Evolutionary conservation across 768 basidiomycete species (phyloP).

Genomic region (Lentinula detonsa): DNA sequence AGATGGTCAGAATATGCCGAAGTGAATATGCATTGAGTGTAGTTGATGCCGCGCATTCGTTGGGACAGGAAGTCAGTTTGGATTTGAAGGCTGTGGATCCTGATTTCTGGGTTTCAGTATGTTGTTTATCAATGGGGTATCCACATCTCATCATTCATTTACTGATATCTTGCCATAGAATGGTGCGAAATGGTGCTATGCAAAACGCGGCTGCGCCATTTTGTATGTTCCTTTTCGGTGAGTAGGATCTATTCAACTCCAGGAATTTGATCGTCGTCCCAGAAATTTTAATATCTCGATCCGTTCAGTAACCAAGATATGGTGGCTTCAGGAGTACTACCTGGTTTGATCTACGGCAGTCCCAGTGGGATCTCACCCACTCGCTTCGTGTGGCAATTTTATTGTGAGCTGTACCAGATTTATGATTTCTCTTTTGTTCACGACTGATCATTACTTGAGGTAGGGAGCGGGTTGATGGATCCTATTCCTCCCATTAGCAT

Average conservation of each 20-base stretch:
- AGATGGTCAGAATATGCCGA: constrained; percentile 59
- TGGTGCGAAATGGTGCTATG: constrained; percentile 81
- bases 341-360: constrained; percentile 42
- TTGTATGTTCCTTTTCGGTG: constrained; percentile 67
- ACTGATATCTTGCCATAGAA: constrained; percentile 36
- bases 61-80: constrained; percentile 68
- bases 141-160: neutral
- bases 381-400: constrained; percentile 36
- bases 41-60: constrained; percentile 79
- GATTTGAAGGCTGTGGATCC: constrained; percentile 51
- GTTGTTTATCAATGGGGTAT: constrained; percentile 13
- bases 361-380: constrained; percentile 23
- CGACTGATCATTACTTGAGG: too few relatives aligned
- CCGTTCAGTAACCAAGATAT: constrained; percentile 44
- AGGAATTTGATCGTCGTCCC: neutral
- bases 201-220: constrained; percentile 60
- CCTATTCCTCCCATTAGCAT: constrained; percentile 44
- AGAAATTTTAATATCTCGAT: neutral
- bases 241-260: constrained; percentile 5
- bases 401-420: constrained; percentile 21
- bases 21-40: constrained; percentile 59
- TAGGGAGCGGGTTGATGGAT: constrained; percentile 58
- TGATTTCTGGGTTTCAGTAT: constrained; percentile 77
- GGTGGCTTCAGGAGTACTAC: constrained; percentile 57
- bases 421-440: neutral